Evolutionary conservation across 495 filamentous ascomycete genomes (phyloP).

Genomic region (Sordaria brevicollis): DNA sequence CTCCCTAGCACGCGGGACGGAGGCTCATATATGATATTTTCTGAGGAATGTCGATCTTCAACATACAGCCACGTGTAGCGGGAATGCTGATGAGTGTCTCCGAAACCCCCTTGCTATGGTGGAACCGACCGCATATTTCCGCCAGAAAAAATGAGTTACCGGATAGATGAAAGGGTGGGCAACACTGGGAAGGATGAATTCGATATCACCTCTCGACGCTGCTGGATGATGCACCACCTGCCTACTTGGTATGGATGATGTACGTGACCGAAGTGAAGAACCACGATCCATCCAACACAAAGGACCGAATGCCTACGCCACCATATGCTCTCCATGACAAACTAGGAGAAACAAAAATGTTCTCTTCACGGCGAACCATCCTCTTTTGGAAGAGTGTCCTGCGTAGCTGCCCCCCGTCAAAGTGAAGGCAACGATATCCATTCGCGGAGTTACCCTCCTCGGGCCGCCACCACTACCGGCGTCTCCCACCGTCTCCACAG

Average conservation of each 20-base stretch:
- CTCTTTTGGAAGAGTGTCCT: background rate
- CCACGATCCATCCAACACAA: background rate
- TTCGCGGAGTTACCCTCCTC: background rate
- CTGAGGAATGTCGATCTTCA: background rate
- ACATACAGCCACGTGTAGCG: background rate
- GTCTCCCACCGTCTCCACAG: background rate
- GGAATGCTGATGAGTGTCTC: background rate
- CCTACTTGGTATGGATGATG: background rate
- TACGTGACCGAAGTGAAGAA: background rate
- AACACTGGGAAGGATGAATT: background rate
- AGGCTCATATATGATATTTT: background rate
- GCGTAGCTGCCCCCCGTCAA: background rate
- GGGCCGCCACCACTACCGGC: background rate
- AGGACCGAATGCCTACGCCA: background rate
- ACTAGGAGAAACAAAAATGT: background rate
- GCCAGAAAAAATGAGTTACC: background rate
- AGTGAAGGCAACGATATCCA: background rate
- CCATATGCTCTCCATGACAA: background rate
- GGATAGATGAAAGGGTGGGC: background rate
- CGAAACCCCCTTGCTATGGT: background rate
- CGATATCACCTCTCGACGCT: background rate
- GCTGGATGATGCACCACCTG: background rate
- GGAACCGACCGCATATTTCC: background rate
- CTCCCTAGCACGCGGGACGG: background rate
- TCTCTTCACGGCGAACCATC: background rate